These are phyloP conservation scores for Gorgonomyces haynaldii DNA, from an alignment of 192 early-diverging fungal genomes.

Conservation along the genomic window DNA sequence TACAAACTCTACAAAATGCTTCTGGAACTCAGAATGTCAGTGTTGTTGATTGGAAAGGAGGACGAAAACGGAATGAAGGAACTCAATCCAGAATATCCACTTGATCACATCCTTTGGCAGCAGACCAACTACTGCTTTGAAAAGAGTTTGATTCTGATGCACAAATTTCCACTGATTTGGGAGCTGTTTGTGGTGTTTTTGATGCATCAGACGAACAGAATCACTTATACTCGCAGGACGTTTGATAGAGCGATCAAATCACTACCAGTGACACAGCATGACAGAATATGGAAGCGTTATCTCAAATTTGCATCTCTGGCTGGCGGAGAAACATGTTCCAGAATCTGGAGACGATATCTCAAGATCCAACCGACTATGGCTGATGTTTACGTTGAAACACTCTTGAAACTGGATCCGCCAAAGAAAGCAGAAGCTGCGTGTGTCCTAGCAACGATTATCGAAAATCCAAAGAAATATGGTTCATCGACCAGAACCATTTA, in stretches of 20 bases:
- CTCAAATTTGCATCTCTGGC: constrained; percentile 62
- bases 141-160: constrained; percentile 72
- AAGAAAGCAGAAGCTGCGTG: constrained; percentile 68
- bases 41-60: constrained; percentile 23
- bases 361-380: constrained; percentile 68
- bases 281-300: constrained; percentile 78
- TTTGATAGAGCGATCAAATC: constrained; percentile 86
- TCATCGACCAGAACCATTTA: constrained; percentile 42
- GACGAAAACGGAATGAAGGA: constrained; percentile 9
- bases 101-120: constrained; percentile 37
- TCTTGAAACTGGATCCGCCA: constrained; percentile 47
- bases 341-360: constrained; percentile 72
- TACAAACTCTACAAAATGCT: constrained; percentile 95
- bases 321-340: constrained; percentile 70
- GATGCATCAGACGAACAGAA: constrained; percentile 50
- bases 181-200: constrained; percentile 60
- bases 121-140: constrained; percentile 72
- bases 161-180: constrained; percentile 97
- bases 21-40: constrained; percentile 50
- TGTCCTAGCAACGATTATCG: constrained; percentile 58
- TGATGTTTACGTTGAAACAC: constrained; percentile 62
- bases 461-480: constrained; percentile 54
- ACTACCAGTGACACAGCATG: constrained; percentile 87
- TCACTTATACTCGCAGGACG: constrained; percentile 61
- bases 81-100: constrained; percentile 10